Evolutionary conservation across 106 monocot species (phyloP), one percentile per base, ranked within the genome.

Genomic region (Dioscorea dumetorum): DNA sequence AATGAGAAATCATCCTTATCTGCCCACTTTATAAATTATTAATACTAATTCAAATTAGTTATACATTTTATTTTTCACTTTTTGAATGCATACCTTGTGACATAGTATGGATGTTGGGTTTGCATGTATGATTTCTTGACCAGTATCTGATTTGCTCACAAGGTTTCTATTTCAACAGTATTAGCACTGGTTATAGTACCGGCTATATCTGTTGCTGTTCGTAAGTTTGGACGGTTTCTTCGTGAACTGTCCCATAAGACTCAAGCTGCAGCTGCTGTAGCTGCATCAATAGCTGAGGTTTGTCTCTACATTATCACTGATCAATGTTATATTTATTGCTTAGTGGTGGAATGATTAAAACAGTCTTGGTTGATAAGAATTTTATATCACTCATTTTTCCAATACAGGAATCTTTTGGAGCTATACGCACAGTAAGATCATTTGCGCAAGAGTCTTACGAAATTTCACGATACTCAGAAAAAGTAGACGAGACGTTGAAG

Each of bases 191-290:
- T 80, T 53, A 78, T 99, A 72, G 99, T 99, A 33, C 99, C 99
- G 50, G 77, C 57, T 68, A 71, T 99, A 75, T 99, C 89, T 60
- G 66, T 99, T 78, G 99, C 70, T 59, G 99, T 99, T 22, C 87
- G 99, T 19, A 83, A 77, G 24, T 99, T 93, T 76, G 99, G 99
- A 51, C 88, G 99, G 49, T 99, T 81, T 72, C 89, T 99, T 62
- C 92, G 99, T 54, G 99, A 99, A 73, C 99, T 99, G 66, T 93
- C 99, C 60, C 92, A 99, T 74, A 86, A 99, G 65, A 99, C 99
- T 68, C 99, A 99, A 77, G 99, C 99, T 75, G 93, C 93, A 61
- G 99, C 99, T 22, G 99, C 99, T 74, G 76, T 81, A 64, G 99
- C 99, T 63, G 73, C 99, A 64, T 99, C 99, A 48, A 99, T 99